phyloP scores from a whole-genome alignment of 2,329 filamentous ascomycete genomes.

The Fusarium sp. region DNA sequence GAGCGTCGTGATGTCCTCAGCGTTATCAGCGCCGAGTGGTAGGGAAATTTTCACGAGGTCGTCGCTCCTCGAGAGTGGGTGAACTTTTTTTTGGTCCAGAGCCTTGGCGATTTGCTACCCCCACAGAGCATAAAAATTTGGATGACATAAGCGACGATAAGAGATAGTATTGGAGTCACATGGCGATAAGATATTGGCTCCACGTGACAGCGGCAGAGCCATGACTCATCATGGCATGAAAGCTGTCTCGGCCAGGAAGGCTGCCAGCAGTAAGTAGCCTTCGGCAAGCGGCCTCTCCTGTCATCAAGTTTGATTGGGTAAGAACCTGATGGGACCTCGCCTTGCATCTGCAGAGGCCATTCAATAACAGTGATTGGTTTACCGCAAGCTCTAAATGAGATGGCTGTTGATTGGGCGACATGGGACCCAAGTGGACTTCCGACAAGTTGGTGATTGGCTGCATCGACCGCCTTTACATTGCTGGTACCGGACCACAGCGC shows the following conservation, averaged over 20 bases:
- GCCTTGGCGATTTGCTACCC: slow-evolving; percentile 28
- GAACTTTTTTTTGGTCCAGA: slow-evolving; percentile 54
- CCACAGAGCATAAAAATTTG: slow-evolving; percentile 34
- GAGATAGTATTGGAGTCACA: slow-evolving; percentile 26
- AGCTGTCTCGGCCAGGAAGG: slow-evolving; percentile 12
- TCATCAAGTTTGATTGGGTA: slow-evolving; percentile 23
- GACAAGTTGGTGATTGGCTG: slow-evolving; percentile 35
- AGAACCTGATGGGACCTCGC: slow-evolving; percentile 16
- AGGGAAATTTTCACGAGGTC: slow-evolving; percentile 55
- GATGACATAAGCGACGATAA: slow-evolving; percentile 48
- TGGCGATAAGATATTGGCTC: slow-evolving; percentile 17
- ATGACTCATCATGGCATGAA: slow-evolving; percentile 35
- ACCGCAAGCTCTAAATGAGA: slow-evolving; percentile 30
- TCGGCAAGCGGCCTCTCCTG: slow-evolving; percentile 16
- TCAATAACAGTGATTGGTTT: slow-evolving; percentile 44
- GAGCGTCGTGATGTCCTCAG: slow-evolving; percentile 31
- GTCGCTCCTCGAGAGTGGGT: slow-evolving; percentile 45
- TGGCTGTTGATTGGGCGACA: slow-evolving; percentile 33
- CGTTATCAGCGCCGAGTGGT: slow-evolving; percentile 45
- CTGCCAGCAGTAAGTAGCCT: slow-evolving; percentile 15
- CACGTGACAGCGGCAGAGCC: slow-evolving; percentile 1
- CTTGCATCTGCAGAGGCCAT: slow-evolving; percentile 13
- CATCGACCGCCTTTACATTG: slow-evolving; percentile 25
- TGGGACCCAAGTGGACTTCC: slow-evolving; percentile 19
- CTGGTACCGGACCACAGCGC: slow-evolving; percentile 30